These are phyloP conservation scores for Metroxylon sagu DNA, from an alignment of 176 grass and related monocot genomes.

Conservation along the genomic window DNA sequence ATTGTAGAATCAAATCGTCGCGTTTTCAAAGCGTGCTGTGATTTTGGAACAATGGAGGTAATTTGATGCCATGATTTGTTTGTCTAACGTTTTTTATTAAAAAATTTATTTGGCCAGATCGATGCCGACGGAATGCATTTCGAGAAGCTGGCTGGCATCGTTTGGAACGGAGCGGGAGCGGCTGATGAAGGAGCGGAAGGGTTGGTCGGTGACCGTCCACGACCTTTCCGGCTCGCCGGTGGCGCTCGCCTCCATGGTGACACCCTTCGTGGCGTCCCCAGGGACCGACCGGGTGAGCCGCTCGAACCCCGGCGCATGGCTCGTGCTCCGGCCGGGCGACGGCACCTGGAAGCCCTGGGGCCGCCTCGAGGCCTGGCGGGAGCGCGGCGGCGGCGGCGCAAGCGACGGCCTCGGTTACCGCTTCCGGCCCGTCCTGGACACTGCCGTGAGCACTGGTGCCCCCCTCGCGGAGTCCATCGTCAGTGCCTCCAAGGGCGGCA, in stretches of 20 bases:
- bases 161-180: slow-evolving; percentile 41
- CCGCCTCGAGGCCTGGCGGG: slow-evolving; percentile 90
- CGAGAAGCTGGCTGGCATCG: slow-evolving; percentile 29
- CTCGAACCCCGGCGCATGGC: slow-evolving; percentile 96
- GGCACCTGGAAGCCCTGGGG: slow-evolving; percentile 91
- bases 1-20: too few species aligned
- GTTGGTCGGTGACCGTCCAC: slow-evolving; percentile 97
- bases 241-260: slow-evolving; percentile 90
- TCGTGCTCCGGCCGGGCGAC: slow-evolving; percentile 78
- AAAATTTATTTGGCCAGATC: slow-evolving; percentile 21
- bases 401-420: slow-evolving; percentile 68
- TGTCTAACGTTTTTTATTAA: not conserved
- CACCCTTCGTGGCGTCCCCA: slow-evolving; percentile 78
- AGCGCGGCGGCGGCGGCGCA: slow-evolving; percentile 47
- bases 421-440: slow-evolving; percentile 58
- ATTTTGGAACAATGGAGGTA: too few species aligned
- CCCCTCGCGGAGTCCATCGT: slow-evolving; percentile 54
- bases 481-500: slow-evolving; percentile 60
- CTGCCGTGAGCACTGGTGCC: slow-evolving; percentile 47
- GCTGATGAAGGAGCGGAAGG: slow-evolving; percentile 69
- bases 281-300: slow-evolving; percentile 73
- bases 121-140: slow-evolving; percentile 20
- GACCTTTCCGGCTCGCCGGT: slow-evolving; percentile 89
- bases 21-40: too few species aligned
- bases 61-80: too few species aligned